A percentile compares a stretch with the other conserved stretches of the same genome.
These are phyloP conservation scores for Apiotrichum montevideense DNA, from an alignment of 1,284 basidiomycete species.

Conservation along the genomic window DNA sequence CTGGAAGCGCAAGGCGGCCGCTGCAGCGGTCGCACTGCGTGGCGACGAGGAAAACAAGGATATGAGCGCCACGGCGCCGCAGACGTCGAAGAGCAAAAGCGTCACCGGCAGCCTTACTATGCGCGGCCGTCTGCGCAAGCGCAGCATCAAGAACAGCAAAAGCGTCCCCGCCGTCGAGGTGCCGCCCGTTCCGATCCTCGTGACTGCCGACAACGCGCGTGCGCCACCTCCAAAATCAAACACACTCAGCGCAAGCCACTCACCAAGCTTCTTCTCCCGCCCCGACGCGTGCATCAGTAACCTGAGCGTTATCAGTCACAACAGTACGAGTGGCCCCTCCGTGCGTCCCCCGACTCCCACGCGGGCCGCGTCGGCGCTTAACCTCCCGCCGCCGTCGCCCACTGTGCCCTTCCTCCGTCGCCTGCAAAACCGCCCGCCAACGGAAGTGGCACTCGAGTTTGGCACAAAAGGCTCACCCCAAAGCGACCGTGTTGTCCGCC, in stretches of 20 bases:
- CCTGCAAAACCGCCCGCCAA: neutral
- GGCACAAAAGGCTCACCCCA: conserved; percentile 1
- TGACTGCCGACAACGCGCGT: no score
- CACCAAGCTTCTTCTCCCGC: neutral
- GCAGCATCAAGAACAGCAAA: neutral
- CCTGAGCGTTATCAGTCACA: no score
- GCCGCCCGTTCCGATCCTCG: neutral
- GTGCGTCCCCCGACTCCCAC: no score
- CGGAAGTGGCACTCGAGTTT: conserved; percentile 4
- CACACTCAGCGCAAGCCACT: no score
- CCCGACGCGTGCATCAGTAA: no score
- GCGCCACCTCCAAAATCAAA: no score
- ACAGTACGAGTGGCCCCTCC: no score
- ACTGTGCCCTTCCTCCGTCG: neutral
- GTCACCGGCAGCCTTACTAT: neutral
- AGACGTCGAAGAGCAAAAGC: neutral
- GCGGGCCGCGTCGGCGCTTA: no score
- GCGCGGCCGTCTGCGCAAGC: neutral
- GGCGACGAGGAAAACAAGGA: neutral
- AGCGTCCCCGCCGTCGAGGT: neutral
- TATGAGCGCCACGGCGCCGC: neutral
- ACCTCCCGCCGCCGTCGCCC: neutral
- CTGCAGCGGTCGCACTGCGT: neutral
- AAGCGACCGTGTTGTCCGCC: neutral
- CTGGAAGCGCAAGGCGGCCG: neutral